Conservation (phyloP, 306 rosid species). For the Cucurbita maxima region DNA sequence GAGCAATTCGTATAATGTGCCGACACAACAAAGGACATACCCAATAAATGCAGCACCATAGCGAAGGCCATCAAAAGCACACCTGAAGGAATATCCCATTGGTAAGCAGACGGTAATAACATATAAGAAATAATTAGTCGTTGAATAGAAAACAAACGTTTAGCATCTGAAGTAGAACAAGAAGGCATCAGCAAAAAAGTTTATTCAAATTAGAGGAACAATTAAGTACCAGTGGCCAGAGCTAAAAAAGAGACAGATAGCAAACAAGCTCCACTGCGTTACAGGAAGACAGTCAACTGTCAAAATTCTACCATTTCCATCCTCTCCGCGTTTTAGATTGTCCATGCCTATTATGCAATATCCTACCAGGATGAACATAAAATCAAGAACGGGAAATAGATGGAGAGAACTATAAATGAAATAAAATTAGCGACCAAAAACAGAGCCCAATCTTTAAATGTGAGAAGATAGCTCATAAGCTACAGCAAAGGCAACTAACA, state of each 20-base stretch:
- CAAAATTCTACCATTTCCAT: conserved; percentile 18
- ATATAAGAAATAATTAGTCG: not conserved
- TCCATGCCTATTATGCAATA: conserved; percentile 56
- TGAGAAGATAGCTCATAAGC: conserved; percentile 1
- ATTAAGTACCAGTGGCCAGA: conserved; percentile 82
- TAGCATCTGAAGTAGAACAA: not conserved
- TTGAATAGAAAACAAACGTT: not conserved
- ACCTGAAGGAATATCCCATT: conserved; percentile 37
- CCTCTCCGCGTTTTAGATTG: conserved; percentile 20
- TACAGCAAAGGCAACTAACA: not conserved
- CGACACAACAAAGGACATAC: conserved; percentile 21
- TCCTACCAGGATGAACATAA: conserved; percentile 30
- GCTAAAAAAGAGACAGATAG: conserved; percentile 82
- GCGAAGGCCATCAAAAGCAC: conserved; percentile 96
- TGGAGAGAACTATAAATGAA: not conserved
- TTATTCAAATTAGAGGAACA: not conserved
- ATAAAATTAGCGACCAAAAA: not conserved
- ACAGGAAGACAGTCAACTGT: conserved; percentile 35
- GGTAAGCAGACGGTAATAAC: not conserved
- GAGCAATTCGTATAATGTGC: not conserved
- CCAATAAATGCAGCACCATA: conserved; percentile 97
- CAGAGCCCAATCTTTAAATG: not conserved
- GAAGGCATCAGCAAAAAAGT: not conserved
- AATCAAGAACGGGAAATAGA: conserved; percentile 6
- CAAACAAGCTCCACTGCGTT: conserved; percentile 77